Conservation (phyloP, 305 asterid genomes). For the Nicotiana rustica region DNA sequence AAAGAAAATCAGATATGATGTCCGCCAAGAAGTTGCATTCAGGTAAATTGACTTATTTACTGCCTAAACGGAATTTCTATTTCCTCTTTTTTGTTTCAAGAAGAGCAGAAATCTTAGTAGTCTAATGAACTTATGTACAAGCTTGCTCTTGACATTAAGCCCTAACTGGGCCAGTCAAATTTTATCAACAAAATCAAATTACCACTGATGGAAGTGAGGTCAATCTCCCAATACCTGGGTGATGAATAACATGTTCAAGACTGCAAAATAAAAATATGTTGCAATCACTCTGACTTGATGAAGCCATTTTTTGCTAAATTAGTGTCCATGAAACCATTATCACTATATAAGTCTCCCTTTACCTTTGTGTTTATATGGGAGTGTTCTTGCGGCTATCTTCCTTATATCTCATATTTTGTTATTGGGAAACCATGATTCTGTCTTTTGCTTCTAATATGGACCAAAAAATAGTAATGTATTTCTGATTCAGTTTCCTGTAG, state of each 20-base stretch:
- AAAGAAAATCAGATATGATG: slow-evolving; percentile 55
- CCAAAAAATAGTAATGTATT: background rate
- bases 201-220: slow-evolving; percentile 11
- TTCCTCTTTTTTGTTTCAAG: background rate
- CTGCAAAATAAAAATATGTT: no score
- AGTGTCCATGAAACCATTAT: background rate
- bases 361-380: background rate
- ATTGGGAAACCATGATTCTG: background rate
- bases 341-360: background rate
- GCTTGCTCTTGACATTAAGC: slow-evolving; percentile 4
- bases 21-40: slow-evolving; percentile 61
- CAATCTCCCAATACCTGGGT: background rate
- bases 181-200: background rate
- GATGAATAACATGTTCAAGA: background rate
- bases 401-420: background rate
- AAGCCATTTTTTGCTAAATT: background rate
- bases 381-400: background rate
- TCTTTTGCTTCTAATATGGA: background rate
- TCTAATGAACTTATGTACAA: slow-evolving; percentile 7
- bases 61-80: background rate
- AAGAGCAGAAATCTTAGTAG: background rate
- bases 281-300: background rate
- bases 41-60: slow-evolving; percentile 37
- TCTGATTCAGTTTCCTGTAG: slow-evolving; percentile 22
- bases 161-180: background rate